A percentile compares a stretch with the other conserved stretches of the same genome.
phyloP scores from a whole-genome alignment of 495 filamentous ascomycete species.

The Podospora pseudopauciseta region DNA sequence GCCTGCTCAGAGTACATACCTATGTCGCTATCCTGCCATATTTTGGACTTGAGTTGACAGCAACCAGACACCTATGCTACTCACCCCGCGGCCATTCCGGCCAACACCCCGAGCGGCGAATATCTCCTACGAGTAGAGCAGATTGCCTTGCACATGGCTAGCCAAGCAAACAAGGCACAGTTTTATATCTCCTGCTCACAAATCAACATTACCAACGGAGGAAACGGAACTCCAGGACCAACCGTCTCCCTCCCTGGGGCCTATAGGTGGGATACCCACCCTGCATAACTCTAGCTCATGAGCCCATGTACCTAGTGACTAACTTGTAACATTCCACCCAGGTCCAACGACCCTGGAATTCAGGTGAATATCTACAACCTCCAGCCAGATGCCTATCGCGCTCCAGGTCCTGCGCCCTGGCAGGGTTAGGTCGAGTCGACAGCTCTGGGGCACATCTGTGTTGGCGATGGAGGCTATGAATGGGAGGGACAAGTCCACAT shows the following conservation, averaged over 20 bases:
- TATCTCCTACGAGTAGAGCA: constrained; percentile 59
- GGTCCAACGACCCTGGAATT: constrained; percentile 31
- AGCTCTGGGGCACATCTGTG: too few species aligned
- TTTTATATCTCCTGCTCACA: constrained; percentile 41
- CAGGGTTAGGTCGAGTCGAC: constrained; percentile 8
- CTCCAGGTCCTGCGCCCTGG: constrained; percentile 39
- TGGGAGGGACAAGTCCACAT: too few species aligned
- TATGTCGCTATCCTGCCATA: constrained; percentile 1
- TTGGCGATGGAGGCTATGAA: too few species aligned
- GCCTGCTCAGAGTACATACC: constrained; percentile 36
- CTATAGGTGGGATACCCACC: constrained; percentile 21
- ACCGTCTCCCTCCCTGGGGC: constrained; percentile 37
- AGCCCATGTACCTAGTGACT: background rate
- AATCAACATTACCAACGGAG: constrained; percentile 38
- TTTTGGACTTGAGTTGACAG: background rate
- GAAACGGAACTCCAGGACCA: constrained; percentile 29
- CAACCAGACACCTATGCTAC: constrained; percentile 34
- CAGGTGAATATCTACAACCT: constrained; percentile 20
- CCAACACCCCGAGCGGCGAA: constrained; percentile 43
- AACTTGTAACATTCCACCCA: background rate
- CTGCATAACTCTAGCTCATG: background rate
- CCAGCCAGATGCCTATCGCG: constrained; percentile 32
- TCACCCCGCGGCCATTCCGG: constrained; percentile 45
- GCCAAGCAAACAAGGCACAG: constrained; percentile 38
- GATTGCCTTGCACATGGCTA: constrained; percentile 49